A percentile compares a stretch with the other conserved stretches of the same genome.
Evolutionary conservation across 768 basidiomycete species (phyloP).

Genomic region (Podaxis mareebaensis): DNA sequence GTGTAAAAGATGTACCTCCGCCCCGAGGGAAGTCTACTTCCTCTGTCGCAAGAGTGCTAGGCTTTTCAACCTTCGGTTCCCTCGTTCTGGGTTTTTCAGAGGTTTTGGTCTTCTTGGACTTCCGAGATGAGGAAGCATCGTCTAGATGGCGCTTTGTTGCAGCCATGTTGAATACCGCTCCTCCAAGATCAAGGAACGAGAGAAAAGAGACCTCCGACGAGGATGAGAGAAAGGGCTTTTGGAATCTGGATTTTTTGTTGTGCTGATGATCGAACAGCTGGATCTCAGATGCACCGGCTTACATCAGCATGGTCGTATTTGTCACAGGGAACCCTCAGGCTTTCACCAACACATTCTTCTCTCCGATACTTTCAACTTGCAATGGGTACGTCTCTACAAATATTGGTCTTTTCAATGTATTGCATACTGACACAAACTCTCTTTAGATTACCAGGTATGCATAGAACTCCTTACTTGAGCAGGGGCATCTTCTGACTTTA

Average conservation of each 20-base stretch:
- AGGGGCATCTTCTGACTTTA: background rate
- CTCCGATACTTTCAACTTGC: background rate
- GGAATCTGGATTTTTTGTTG: constrained; percentile 26
- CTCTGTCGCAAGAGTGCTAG: constrained; percentile 40
- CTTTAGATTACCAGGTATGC: constrained; percentile 69
- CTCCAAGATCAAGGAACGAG: background rate
- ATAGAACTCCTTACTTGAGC: background rate
- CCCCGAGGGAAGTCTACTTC: constrained; percentile 96
- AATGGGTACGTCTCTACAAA: constrained; percentile 37
- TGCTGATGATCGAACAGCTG: constrained; percentile 22
- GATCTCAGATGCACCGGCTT: constrained; percentile 24
- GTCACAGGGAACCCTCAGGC: background rate
- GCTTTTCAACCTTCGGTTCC: constrained; percentile 26
- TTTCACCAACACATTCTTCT: background rate
- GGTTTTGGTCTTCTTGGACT: constrained; percentile 64
- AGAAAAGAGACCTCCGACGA: constrained; percentile 1
- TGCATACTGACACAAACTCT: constrained; percentile 9
- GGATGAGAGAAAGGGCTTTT: constrained; percentile 9
- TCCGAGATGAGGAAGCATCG: constrained; percentile 46
- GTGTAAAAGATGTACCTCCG: constrained; percentile 86
- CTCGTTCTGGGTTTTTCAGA: constrained; percentile 22
- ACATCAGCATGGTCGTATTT: constrained; percentile 2
- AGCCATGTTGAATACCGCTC: constrained; percentile 33
- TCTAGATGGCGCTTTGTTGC: constrained; percentile 66
- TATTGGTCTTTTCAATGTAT: background rate